Conservation (phyloP, 2,329 filamentous ascomycete genomes). For the Xylariaceae sp. region DNA sequence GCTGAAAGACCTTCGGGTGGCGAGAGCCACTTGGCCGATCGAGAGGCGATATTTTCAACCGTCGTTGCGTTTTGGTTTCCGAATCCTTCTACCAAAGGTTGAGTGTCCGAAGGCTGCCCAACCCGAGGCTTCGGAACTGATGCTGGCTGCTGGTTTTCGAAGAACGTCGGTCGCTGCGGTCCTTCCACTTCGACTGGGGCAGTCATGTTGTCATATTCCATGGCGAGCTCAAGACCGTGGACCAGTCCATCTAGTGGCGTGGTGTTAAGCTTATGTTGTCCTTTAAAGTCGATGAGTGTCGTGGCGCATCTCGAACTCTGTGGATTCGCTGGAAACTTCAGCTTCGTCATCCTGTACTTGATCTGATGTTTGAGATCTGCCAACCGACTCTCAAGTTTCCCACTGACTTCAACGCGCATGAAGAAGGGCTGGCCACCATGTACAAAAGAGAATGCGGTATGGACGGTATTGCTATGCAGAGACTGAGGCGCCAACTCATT, state of each 20-base stretch:
- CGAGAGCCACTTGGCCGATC: slow-evolving; percentile 16
- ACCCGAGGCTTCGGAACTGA: not conserved
- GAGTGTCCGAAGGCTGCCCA: not conserved
- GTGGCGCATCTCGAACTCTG: too few species aligned
- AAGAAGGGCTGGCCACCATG: slow-evolving; percentile 31
- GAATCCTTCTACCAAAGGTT: not conserved
- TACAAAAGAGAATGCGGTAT: slow-evolving; percentile 33
- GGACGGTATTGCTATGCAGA: slow-evolving; percentile 27
- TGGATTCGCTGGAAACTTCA: too few species aligned
- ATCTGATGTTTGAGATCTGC: too few species aligned
- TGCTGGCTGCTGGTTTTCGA: slow-evolving; percentile 6
- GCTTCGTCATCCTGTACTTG: too few species aligned
- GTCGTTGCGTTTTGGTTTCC: slow-evolving; percentile 14
- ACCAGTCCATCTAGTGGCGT: slow-evolving; percentile 25
- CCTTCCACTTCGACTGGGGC: slow-evolving; percentile 15
- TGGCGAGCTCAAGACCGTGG: slow-evolving; percentile 20
- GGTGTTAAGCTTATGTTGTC: slow-evolving; percentile 11
- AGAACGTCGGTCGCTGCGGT: slow-evolving; percentile 11
- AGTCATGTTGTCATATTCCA: slow-evolving; percentile 25
- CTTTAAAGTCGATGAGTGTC: too few species aligned
- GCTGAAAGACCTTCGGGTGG: slow-evolving; percentile 1
- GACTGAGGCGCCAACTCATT: slow-evolving; percentile 29
- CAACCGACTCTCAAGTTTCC: slow-evolving; percentile 17
- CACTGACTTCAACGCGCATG: slow-evolving; percentile 31
- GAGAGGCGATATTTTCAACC: slow-evolving; percentile 15